Conservation (phyloP, 768 basidiomycete genomes). For the Gloeopeniophorella convolvens region DNA sequence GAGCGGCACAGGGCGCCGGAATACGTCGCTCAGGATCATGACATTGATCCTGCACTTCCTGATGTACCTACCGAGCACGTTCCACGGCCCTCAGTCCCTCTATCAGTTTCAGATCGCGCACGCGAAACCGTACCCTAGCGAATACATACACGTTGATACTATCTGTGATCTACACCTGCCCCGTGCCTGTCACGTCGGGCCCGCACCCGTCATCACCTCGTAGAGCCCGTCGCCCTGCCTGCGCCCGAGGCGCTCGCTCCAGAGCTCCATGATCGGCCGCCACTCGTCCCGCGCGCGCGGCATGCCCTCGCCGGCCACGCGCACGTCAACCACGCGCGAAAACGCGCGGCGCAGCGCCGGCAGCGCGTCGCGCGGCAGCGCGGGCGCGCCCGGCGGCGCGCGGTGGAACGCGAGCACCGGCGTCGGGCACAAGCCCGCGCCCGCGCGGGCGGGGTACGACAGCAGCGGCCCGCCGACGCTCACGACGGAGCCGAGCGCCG, state of each 20-base stretch:
- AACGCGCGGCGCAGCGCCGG: slow-evolving; percentile 59
- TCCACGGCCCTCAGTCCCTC: no score
- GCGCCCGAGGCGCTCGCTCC: slow-evolving; percentile 60
- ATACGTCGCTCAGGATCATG: no score
- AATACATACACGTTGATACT: background rate
- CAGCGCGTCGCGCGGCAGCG: slow-evolving; percentile 41
- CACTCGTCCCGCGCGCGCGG: slow-evolving; percentile 70
- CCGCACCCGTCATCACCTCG: slow-evolving; percentile 48
- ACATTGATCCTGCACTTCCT: no score
- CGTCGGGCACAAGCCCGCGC: slow-evolving; percentile 43
- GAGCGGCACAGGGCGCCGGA: no score
- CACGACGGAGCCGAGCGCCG: slow-evolving; percentile 59
- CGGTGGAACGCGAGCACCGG: slow-evolving; percentile 58
- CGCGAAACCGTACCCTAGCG: no score
- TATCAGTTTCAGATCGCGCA: no score
- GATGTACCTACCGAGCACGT: no score
- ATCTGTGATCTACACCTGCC: background rate
- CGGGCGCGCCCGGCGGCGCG: slow-evolving; percentile 37
- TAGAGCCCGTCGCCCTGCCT: slow-evolving; percentile 57
- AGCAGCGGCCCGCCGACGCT: slow-evolving; percentile 68
- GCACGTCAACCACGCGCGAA: slow-evolving; percentile 40
- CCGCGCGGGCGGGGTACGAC: slow-evolving; percentile 62
- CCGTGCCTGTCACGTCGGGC: slow-evolving; percentile 9
- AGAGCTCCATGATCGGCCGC: slow-evolving; percentile 82
- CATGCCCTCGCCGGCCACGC: slow-evolving; percentile 55